Base-by-base conservation (phyloP, 306 rosid genomes). In the Dalbergia oliveri region DNA sequence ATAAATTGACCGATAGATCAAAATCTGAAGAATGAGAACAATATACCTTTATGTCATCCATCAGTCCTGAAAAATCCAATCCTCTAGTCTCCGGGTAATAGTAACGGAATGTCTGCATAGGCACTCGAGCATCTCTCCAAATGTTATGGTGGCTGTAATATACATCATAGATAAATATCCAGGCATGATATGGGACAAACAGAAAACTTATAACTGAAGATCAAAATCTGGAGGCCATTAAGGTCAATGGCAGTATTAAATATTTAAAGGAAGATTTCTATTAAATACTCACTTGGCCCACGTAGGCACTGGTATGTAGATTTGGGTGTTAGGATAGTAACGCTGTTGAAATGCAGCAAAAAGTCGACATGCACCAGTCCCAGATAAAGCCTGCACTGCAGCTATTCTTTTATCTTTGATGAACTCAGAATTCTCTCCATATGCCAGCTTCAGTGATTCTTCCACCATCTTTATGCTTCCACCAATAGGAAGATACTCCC, bases 401-500 rank as follows among this genome's bases (percentile, higher is more conserved):
- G 98, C 99, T 84, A 95, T 95, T 85, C 90, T 84, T 83, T 91
- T 95, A 86, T 93, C 97, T 81, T 93, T 90, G 87, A 91, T 87
- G 78, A 81, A 84, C 82, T 88, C 92, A 59, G 98, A 91, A 80
- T 89, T 80, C 79, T 93, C 98, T 49, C 99, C 99, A 86, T 91
- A 95, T 9, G 98, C 98, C 86, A 95, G 86, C 87, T 93, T 95
- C 89, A 95, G 72, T 26, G 99, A 93, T 82, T 90, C 96, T 88
- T 93, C 93, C 47, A 95, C 87, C 99, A 90, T 86, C 69, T 90
- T 84, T 72, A 87, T 60, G 81, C 98, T 91, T 66, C 99, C 98
- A 34, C 97, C 99, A 76, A 95, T 93, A 23, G 99, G 97, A 79
- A 95, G 99, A 87, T 95, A 95, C 79, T 95, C 99, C 99, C 99